Base-by-base conservation (phyloP, 371 early-diverging fungal genomes). In the Mucor mucedo region DNA sequence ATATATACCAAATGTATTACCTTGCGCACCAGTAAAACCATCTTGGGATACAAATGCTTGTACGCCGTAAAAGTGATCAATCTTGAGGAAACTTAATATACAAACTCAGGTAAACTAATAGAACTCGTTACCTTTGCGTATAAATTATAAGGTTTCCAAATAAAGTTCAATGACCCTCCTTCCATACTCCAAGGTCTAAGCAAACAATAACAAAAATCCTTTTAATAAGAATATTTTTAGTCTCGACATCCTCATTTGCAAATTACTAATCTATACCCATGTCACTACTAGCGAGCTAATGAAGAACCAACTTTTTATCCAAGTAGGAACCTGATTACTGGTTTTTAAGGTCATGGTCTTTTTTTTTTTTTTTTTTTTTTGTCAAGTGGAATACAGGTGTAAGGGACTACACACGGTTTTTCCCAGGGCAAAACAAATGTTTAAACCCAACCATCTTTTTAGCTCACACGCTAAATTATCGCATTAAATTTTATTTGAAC, bases 1-100 rank as follows among this genome's bases (percentile, higher is more conserved):
- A 5, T 14, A 8, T 21, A 29, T 13, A 10, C 14, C 2, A 2
- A 41, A n/a, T 49, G 13, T 13, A 13, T 60, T 65, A 75, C 78
- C 78, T 75, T 79, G 75, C 29, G 79, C 77, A 28, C 69, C 63
- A 21, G 77, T 77, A 45, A 75, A 79, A n/a, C 79, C 79, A 65
- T 76, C 75, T 8, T 70, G 49, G 2, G 47, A 60, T 27, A 66
- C 45, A 27, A 59, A 60, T 33, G 79, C 79, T 21, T 60, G 62
- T 10, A 66, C 44, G 16, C 79, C 77, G 60, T 77, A 77, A 45
- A 75, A 69, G 38, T 66, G 55, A 64, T 79, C 79, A 57, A 79
- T 62, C 79, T 79, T 28, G 50, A 30, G 32, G 49, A 38, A 6
- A 39, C 49, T 41, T 49, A 29, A 35, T n/a, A 40, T 42, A 52